A percentile compares a stretch with the other conserved stretches of the same genome.
Conservation (phyloP, 495 filamentous ascomycete species). For the Parathielavia appendiculata region DNA sequence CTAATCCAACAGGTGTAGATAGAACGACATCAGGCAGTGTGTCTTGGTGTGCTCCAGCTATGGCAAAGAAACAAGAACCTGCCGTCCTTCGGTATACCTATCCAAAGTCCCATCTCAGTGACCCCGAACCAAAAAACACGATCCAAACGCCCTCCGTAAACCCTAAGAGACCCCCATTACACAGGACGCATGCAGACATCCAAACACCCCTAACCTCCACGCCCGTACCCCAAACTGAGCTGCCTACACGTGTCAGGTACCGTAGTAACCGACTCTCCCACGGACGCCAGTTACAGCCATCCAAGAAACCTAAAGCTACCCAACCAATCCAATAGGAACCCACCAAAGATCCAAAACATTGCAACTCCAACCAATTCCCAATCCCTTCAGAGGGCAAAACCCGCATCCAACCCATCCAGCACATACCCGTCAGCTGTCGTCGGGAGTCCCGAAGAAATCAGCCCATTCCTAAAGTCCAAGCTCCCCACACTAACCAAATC, state of each 20-base stretch:
- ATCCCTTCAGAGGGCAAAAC: constrained; percentile 3
- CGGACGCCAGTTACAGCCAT: background rate
- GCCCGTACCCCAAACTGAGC: constrained; percentile 2
- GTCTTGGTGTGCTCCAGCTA: too few relatives aligned
- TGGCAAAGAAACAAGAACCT: too few relatives aligned
- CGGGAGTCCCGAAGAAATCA: constrained; percentile 3
- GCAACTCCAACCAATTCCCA: background rate
- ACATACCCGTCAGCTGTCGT: constrained; percentile 33
- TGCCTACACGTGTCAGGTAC: background rate
- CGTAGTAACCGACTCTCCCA: background rate
- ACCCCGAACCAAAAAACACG: too few relatives aligned
- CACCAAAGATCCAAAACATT: background rate
- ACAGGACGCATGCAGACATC: too few relatives aligned
- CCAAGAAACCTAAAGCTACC: background rate
- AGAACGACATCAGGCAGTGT: too few relatives aligned
- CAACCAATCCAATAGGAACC: background rate
- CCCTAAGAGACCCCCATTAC: too few relatives aligned
- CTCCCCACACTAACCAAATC: constrained; percentile 38
- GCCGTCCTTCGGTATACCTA: too few relatives aligned
- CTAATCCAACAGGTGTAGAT: too few relatives aligned
- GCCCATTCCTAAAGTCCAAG: constrained; percentile 20
- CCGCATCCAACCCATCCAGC: constrained; percentile 35
- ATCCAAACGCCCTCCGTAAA: too few relatives aligned
- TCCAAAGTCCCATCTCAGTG: too few relatives aligned
- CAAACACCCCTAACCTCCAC: background rate